phyloP scores from a whole-genome alignment of 306 rosid species.

The Trifolium fragiferum region DNA sequence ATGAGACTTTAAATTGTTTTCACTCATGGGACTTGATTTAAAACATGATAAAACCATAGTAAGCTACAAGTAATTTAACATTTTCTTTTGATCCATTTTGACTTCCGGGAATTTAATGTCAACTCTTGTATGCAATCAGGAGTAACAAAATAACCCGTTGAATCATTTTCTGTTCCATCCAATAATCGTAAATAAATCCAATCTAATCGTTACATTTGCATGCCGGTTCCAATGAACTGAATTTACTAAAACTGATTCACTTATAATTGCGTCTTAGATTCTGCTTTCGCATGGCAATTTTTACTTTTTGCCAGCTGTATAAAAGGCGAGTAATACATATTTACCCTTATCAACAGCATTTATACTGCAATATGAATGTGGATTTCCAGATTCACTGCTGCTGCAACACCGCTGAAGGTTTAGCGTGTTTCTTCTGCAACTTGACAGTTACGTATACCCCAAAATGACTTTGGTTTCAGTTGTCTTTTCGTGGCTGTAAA shows the following conservation, averaged over 20 bases:
- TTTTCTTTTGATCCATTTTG: not conserved
- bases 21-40: too few species aligned
- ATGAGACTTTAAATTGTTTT: too few species aligned
- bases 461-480: constrained; percentile 73
- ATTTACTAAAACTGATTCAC: not conserved
- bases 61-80: too few species aligned
- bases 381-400: not conserved
- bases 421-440: constrained; percentile 61
- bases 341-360: constrained; percentile 7
- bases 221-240: not conserved
- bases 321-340: constrained; percentile 13
- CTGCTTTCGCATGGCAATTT: not conserved
- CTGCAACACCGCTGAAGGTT: not conserved
- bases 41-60: too few species aligned
- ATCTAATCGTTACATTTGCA: not conserved
- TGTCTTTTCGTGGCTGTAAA: constrained; percentile 71
- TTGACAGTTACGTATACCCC: constrained; percentile 81
- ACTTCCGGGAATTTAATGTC: not conserved
- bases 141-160: not conserved
- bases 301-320: not conserved
- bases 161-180: not conserved
- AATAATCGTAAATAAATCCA: constrained; percentile 5
- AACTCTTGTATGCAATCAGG: not conserved
- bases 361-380: not conserved
- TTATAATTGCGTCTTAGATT: not conserved